Percentiles rank a stretch among this genome's conserved stretches.
phyloP scores from a whole-genome alignment of 768 basidiomycete genomes.

The Neoboletus magnificus region DNA sequence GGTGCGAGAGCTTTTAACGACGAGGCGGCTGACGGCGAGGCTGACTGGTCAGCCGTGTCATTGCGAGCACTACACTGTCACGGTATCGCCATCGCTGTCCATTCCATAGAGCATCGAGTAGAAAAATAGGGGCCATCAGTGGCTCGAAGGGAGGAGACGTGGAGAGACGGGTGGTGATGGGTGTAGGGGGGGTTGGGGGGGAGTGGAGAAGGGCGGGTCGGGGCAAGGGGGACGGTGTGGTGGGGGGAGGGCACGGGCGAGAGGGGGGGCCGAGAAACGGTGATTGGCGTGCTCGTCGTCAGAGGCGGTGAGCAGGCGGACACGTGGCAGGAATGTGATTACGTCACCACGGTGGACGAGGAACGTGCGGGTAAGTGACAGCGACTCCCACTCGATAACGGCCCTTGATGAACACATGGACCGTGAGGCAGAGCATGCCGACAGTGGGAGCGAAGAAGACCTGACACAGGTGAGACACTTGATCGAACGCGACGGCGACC shows the following conservation, averaged over 20 bases:
- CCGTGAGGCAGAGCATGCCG: constrained; percentile 9
- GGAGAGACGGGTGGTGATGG: no score
- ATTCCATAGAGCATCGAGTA: no score
- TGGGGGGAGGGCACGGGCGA: background rate
- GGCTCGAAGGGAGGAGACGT: no score
- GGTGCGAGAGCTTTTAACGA: background rate
- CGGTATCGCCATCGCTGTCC: no score
- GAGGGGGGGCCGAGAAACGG: background rate
- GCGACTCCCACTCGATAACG: constrained; percentile 3
- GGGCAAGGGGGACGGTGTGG: background rate
- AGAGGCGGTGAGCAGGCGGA: constrained; percentile 13
- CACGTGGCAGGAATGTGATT: constrained; percentile 10
- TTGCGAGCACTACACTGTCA: background rate
- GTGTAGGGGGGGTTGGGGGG: background rate
- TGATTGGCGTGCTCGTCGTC: constrained; percentile 20
- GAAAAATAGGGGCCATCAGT: no score
- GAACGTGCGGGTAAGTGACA: constrained; percentile 7
- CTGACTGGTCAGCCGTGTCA: constrained; percentile 4
- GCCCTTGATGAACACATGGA: constrained; percentile 9
- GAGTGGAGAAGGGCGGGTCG: background rate
- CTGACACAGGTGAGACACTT: constrained; percentile 3
- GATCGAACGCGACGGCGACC: constrained; percentile 9
- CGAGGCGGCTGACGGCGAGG: constrained; percentile 11
- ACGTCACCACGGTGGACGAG: constrained; percentile 11
- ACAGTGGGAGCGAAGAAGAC: constrained; percentile 15